These are phyloP conservation scores for Zoysia japonica DNA, from an alignment of 176 grass and related monocot genomes.

Conservation along the genomic window DNA sequence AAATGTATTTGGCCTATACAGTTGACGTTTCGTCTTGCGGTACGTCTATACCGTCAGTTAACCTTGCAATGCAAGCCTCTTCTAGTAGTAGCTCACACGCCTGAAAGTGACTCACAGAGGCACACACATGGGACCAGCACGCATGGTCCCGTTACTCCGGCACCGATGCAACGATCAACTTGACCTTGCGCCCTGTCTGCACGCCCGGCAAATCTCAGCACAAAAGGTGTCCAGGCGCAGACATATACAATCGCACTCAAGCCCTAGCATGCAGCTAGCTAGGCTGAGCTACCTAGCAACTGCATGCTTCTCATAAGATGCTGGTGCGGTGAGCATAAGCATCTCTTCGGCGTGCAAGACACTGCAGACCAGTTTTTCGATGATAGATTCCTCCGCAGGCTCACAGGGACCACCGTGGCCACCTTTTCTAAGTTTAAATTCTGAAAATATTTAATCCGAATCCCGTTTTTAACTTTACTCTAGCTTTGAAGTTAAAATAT, in stretches of 20 bases:
- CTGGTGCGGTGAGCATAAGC: slow-evolving; percentile 31
- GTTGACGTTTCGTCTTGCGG: no score
- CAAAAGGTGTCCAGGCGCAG: slow-evolving; percentile 28
- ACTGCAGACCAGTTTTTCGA: not conserved
- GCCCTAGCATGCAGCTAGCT: slow-evolving; percentile 8
- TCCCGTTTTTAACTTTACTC: slow-evolving; percentile 23
- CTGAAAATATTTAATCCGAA: slow-evolving; percentile 1
- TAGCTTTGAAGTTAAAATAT: not conserved
- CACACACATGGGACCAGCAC: slow-evolving; percentile 6
- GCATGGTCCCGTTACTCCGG: slow-evolving; percentile 26
- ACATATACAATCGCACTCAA: slow-evolving; percentile 34
- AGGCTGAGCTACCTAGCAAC: not conserved
- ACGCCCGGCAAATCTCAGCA: slow-evolving; percentile 8
- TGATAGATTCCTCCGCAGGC: slow-evolving; percentile 38
- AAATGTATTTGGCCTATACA: no score
- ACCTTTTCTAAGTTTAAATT: slow-evolving; percentile 27
- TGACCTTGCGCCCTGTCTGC: slow-evolving; percentile 33
- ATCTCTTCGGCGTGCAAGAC: slow-evolving; percentile 34
- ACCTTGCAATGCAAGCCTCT: not conserved
- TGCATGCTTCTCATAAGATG: not conserved
- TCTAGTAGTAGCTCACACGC: not conserved
- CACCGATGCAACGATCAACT: slow-evolving; percentile 26
- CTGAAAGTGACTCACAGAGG: not conserved
- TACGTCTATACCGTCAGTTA: no score
- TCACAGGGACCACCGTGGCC: slow-evolving; percentile 37